Percentiles rank a stretch among this genome's conserved stretches.
These are phyloP conservation scores for Aspergillus baeticus DNA, from an alignment of 495 filamentous ascomycete genomes.

Conservation along the genomic window DNA sequence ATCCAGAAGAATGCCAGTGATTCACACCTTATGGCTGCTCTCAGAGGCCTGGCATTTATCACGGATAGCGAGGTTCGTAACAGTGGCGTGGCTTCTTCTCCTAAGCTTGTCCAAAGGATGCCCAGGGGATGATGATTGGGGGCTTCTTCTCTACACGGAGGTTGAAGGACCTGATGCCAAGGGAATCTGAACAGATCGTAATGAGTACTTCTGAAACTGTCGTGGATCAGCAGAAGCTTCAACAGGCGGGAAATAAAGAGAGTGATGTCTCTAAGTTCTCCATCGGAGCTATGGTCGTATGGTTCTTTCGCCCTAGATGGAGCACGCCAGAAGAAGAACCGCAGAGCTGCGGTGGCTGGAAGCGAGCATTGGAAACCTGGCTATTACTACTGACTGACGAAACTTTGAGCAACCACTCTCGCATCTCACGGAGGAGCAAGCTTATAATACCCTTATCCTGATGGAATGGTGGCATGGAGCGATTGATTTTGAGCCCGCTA, in stretches of 20 bases:
- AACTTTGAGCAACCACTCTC: background rate
- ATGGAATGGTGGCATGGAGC: slow-evolving; percentile 3
- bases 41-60: background rate
- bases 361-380: slow-evolving; percentile 2
- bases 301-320: slow-evolving; percentile 2
- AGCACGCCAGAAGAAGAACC: background rate
- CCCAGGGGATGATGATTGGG: slow-evolving; percentile 1
- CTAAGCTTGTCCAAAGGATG: background rate
- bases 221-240: slow-evolving; percentile 1
- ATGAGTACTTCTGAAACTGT: background rate
- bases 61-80: background rate
- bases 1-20: background rate
- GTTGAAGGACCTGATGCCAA: background rate
- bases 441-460: background rate
- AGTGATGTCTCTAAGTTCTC: slow-evolving; percentile 1
- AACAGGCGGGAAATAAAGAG: background rate
- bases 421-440: background rate
- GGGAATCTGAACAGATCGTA: background rate
- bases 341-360: slow-evolving; percentile 2
- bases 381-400: background rate
- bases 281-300: slow-evolving; percentile 1
- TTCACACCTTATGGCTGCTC: background rate
- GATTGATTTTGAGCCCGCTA: slow-evolving; percentile 4
- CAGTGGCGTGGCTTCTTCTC: background rate
- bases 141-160: background rate